phyloP scores from a whole-genome alignment of 768 basidiomycete species.

The Lactarius sp. region DNA sequence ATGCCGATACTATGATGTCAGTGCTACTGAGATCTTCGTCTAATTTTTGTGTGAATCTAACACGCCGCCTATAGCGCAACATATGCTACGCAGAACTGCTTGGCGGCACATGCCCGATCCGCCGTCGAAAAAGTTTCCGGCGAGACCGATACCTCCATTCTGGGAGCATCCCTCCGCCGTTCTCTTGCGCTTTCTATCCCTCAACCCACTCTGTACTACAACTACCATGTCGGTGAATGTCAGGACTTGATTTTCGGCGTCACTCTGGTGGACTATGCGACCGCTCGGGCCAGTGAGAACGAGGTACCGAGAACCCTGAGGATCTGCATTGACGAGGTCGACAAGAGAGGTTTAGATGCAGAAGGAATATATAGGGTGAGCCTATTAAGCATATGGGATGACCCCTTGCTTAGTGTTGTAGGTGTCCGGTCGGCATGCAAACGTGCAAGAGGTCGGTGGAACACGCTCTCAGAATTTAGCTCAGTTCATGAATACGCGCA shows the following conservation, averaged over 20 bases:
- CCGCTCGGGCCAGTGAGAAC: conserved; percentile 65
- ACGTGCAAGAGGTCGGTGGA: conserved; percentile 69
- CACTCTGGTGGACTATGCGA: conserved; percentile 83
- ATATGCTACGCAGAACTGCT: conserved; percentile 64
- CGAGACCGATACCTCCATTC: conserved; percentile 58
- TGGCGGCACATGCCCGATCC: conserved; percentile 59
- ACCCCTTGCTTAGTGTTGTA: conserved; percentile 30
- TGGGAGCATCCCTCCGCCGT: conserved; percentile 54
- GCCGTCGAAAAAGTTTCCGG: conserved; percentile 65
- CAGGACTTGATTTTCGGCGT: conserved; percentile 88
- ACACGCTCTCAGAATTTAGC: not conserved
- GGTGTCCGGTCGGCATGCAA: conserved; percentile 82
- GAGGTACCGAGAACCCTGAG: conserved; percentile 75
- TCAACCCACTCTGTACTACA: conserved; percentile 68
- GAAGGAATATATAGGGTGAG: conserved; percentile 80
- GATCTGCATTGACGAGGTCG: conserved; percentile 79
- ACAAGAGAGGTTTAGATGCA: conserved; percentile 66
- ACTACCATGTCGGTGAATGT: conserved; percentile 78
- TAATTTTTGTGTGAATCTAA: not conserved
- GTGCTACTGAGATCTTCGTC: conserved; percentile 27
- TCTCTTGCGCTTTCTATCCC: conserved; percentile 62
- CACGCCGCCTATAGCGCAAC: conserved; percentile 56
- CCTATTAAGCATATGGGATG: not conserved
- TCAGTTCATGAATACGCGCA: conserved; percentile 9
- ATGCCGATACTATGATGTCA: conserved; percentile 76